These are phyloP conservation scores for Clitopilus passeckerianus DNA, from an alignment of 768 basidiomycete species.

Conservation along the genomic window DNA sequence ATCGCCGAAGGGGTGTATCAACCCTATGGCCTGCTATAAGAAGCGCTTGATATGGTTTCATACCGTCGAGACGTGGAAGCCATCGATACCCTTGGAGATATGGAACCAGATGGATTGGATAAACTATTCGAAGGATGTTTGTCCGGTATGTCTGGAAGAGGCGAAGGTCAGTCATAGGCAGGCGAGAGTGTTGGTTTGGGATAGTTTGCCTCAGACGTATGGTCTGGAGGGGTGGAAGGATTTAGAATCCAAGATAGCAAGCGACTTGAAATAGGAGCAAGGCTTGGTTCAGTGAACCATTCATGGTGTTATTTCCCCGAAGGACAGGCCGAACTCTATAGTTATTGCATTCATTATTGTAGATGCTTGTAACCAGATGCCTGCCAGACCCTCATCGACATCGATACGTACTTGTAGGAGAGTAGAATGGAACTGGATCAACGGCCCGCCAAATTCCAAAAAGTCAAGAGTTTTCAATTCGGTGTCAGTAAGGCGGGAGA, in stretches of 20 bases:
- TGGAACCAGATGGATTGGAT: slow-evolving; percentile 14
- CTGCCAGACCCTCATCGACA: too few relatives aligned
- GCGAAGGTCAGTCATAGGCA: slow-evolving; percentile 8
- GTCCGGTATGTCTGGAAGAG: slow-evolving; percentile 6
- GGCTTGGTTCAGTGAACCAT: too few relatives aligned
- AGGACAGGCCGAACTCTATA: too few relatives aligned
- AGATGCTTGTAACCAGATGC: too few relatives aligned
- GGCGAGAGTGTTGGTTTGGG: slow-evolving; percentile 24
- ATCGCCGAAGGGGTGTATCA: background rate
- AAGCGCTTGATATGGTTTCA: slow-evolving; percentile 9
- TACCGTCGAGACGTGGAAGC: slow-evolving; percentile 7
- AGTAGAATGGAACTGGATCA: too few relatives aligned
- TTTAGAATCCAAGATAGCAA: slow-evolving; percentile 16
- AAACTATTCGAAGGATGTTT: slow-evolving; percentile 9
- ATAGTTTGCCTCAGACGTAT: slow-evolving; percentile 23
- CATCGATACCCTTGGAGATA: slow-evolving; percentile 12
- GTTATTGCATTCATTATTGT: too few relatives aligned
- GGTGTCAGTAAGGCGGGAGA: too few relatives aligned
- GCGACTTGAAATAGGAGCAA: slow-evolving; percentile 3
- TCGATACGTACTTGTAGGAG: too few relatives aligned
- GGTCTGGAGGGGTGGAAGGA: slow-evolving; percentile 21
- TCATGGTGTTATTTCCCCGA: too few relatives aligned
- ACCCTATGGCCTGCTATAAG: slow-evolving; percentile 5
- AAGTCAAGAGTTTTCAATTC: too few relatives aligned
- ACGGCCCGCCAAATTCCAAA: too few relatives aligned